phyloP scores from a whole-genome alignment of 2,329 filamentous ascomycete genomes.

The Geoglossum cookeanum region DNA sequence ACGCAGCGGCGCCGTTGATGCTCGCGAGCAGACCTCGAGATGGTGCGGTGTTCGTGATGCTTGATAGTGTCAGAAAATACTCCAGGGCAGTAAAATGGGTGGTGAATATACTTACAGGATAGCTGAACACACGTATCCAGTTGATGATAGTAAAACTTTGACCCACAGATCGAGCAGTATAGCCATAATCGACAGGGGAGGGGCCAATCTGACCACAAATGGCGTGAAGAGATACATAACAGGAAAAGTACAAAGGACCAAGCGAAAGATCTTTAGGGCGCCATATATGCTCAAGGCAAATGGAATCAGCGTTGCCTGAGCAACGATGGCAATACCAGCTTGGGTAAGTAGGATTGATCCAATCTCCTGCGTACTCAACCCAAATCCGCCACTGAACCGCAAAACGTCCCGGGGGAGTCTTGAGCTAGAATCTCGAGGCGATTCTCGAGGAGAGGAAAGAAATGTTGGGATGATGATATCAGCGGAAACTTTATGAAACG shows the following conservation, averaged over 20 bases:
- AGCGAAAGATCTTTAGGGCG: slow-evolving; percentile 61
- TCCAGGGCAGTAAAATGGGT: too few species aligned
- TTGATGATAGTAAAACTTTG: not conserved
- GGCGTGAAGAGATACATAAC: slow-evolving; percentile 76
- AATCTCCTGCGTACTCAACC: slow-evolving; percentile 62
- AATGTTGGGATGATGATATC: not conserved
- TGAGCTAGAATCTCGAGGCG: not conserved
- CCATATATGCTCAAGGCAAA: slow-evolving; percentile 56
- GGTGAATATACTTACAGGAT: not conserved
- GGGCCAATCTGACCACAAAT: slow-evolving; percentile 71
- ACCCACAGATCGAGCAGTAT: slow-evolving; percentile 37
- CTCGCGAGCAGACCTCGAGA: not conserved
- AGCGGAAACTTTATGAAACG: not conserved
- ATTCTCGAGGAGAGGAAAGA: not conserved
- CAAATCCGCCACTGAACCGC: slow-evolving; percentile 79
- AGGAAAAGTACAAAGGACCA: slow-evolving; percentile 67
- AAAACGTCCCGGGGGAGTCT: slow-evolving; percentile 26
- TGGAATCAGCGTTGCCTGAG: slow-evolving; percentile 70
- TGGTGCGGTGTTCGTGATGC: not conserved
- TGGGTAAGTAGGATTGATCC: slow-evolving; percentile 77
- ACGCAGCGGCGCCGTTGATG: not conserved
- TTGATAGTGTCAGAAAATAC: not conserved
- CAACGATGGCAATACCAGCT: slow-evolving; percentile 72
- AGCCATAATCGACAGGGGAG: slow-evolving; percentile 47
- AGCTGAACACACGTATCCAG: not conserved